Base-by-base conservation (phyloP, 2,329 filamentous ascomycete genomes). In the Aspergillus intermedius region DNA sequence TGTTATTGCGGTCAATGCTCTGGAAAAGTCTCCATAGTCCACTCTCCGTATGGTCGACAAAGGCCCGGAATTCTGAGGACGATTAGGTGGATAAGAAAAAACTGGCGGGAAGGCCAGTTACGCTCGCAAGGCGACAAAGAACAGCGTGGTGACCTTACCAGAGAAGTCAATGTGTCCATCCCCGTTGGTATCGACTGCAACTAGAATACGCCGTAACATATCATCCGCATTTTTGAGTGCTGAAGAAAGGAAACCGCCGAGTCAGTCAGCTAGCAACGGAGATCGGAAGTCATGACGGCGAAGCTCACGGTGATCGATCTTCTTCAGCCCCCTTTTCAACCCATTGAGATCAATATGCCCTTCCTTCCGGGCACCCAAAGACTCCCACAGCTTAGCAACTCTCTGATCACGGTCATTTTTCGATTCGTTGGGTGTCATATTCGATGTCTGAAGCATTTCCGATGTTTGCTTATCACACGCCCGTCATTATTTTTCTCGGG, bases 81-180 rank as follows among this genome's bases (percentile, higher is more conserved):
- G 13, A 55, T 57, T 59, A 59, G 54, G 49, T 53, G 54, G 47
- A 49, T 52, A 43, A 55, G 48, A 42, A 55, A 48, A 47, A 46
- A 54, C 51, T 42, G 48, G 52, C 55, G 45, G 44, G 39, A 35
- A 45, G 35, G 54, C 55, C 53, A 56, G 56, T 47, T 48, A 47
- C 49, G 51, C 47, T 46, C 37, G 35, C 45, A 42, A 46, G 43
- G 32, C 39, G 35, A 52, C 46, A 34, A 52, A 40, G 49, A 28
- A 49, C 41, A 44, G 30, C 45, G 47, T 44, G 53, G 47, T 43
- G 51, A 51, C 52, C 78, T 65, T 77, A 93, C 89, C 89, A 72
- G 90, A 81, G 67, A 88, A 96, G 70, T 94, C 86, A 60, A 98
- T 97, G 62, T 83, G 85, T 55, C 91, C 89, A 68, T 97, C 90